A percentile compares a stretch with the other conserved stretches of the same genome.
Evolutionary conservation across 1,284 basidiomycete genomes (phyloP).

Genomic region (Salmacisia buchloeana): DNA sequence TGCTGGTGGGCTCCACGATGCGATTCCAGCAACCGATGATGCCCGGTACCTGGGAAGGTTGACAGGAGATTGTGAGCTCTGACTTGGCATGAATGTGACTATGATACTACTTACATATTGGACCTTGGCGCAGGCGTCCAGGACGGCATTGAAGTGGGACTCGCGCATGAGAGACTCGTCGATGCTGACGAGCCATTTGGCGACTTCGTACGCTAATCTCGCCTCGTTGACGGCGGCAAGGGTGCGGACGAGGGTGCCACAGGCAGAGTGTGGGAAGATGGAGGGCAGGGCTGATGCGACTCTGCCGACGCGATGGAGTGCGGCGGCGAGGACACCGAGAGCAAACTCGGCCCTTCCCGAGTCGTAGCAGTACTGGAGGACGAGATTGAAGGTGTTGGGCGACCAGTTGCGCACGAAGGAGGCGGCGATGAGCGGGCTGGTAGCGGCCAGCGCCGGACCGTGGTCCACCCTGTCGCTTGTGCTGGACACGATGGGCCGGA

Average conservation of each 20-base stretch:
- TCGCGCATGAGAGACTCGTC: neutral
- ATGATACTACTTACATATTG: neutral
- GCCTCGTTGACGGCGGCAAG: constrained; percentile 24
- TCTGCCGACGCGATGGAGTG: constrained; percentile 12
- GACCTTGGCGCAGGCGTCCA: constrained; percentile 28
- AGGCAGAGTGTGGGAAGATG: neutral
- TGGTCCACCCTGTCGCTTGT: neutral
- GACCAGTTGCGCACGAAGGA: constrained; percentile 25
- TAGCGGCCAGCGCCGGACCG: neutral
- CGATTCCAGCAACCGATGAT: constrained; percentile 33
- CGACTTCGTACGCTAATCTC: constrained; percentile 28
- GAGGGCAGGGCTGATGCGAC: constrained; percentile 15
- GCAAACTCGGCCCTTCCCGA: constrained; percentile 31
- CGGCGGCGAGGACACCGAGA: constrained; percentile 23
- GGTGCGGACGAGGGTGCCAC: constrained; percentile 14
- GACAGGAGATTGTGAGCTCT: neutral
- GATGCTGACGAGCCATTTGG: constrained; percentile 21
- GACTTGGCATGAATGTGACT: neutral
- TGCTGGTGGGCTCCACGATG: constrained; percentile 16
- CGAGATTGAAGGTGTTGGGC: constrained; percentile 23
- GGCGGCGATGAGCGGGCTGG: neutral
- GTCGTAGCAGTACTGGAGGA: constrained; percentile 24
- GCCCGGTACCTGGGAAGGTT: constrained; percentile 21
- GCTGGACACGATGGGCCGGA: neutral
- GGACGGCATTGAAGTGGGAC: constrained; percentile 31